Evolutionary conservation across 306 rosid genomes (phyloP).

Genomic region (Canavalia ensiformis): DNA sequence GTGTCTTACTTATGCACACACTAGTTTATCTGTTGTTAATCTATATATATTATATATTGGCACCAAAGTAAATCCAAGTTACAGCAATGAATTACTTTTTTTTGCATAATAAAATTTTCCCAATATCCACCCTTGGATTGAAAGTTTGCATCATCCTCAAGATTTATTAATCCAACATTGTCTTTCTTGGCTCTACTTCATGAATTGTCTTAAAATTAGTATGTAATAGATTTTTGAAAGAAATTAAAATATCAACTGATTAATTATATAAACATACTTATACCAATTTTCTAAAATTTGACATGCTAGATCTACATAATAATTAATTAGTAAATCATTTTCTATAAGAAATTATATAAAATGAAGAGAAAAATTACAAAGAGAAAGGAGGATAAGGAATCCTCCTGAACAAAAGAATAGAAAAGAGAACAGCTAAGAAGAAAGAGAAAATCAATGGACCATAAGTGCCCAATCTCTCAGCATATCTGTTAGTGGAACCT

Average conservation of each 20-base stretch:
- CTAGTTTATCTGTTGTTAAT: background rate
- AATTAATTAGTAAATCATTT: background rate
- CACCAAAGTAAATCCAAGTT: background rate
- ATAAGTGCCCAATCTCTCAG: background rate
- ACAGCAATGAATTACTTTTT: background rate
- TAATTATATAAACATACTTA: background rate
- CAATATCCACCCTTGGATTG: background rate
- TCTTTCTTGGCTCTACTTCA: background rate
- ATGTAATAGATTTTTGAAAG: background rate
- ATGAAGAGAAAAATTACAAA: background rate
- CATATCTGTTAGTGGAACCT: too few relatives aligned
- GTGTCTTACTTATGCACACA: constrained; percentile 5
- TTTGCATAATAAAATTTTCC: constrained; percentile 2
- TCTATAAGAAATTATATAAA: background rate
- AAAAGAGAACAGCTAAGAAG: too few relatives aligned
- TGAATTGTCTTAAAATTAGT: background rate
- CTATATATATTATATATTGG: too few relatives aligned
- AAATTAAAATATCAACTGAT: background rate
- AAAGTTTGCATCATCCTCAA: background rate
- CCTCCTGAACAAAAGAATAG: too few relatives aligned
- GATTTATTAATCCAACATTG: background rate
- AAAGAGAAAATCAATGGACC: background rate
- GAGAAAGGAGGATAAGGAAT: background rate
- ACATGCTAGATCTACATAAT: background rate
- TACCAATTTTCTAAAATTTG: background rate